phyloP scores from a whole-genome alignment of 352 stramenopile species.

The Peronosclerospora sorghi region DNA sequence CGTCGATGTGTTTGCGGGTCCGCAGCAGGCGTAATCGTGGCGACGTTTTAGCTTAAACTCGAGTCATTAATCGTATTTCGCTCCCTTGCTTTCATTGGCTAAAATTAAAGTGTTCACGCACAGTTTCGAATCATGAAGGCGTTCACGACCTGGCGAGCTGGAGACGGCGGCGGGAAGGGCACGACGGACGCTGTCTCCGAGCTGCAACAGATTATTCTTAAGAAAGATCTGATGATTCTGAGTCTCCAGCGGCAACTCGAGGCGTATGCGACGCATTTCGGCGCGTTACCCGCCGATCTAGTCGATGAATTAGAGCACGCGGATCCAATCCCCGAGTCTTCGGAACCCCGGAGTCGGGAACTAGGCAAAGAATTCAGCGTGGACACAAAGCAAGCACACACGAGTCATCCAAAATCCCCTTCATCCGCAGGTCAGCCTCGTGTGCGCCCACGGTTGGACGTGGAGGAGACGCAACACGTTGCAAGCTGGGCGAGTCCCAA shows the following conservation, averaged over 20 bases:
- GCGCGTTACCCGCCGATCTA: conserved; percentile 27
- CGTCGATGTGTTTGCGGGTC: conserved; percentile 71
- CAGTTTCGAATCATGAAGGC: conserved; percentile 17
- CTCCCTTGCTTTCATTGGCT: neutral
- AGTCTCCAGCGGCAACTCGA: conserved; percentile 57
- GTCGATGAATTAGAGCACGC: conserved; percentile 17
- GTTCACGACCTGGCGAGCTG: conserved; percentile 19
- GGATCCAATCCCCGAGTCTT: conserved; percentile 7
- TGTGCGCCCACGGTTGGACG: conserved; percentile 2
- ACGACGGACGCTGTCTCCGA: conserved; percentile 30
- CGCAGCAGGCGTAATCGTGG: conserved; percentile 11
- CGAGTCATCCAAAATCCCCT: too few relatives aligned
- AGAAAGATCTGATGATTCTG: conserved; percentile 80
- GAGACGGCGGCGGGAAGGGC: conserved; percentile 10
- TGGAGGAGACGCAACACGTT: conserved; percentile 8
- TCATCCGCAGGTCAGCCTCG: too few relatives aligned
- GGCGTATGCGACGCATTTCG: conserved; percentile 44
- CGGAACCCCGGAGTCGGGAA: conserved; percentile 4
- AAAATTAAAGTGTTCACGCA: neutral
- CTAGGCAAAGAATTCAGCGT: conserved; percentile 8
- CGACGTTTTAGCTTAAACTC: neutral
- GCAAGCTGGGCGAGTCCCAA: conserved; percentile 45
- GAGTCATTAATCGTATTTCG: neutral
- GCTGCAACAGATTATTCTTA: conserved; percentile 73
- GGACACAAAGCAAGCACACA: too few relatives aligned